Evolutionary conservation across 345 rosid genomes (phyloP).

Genomic region (Rubroshorea leprosula): DNA sequence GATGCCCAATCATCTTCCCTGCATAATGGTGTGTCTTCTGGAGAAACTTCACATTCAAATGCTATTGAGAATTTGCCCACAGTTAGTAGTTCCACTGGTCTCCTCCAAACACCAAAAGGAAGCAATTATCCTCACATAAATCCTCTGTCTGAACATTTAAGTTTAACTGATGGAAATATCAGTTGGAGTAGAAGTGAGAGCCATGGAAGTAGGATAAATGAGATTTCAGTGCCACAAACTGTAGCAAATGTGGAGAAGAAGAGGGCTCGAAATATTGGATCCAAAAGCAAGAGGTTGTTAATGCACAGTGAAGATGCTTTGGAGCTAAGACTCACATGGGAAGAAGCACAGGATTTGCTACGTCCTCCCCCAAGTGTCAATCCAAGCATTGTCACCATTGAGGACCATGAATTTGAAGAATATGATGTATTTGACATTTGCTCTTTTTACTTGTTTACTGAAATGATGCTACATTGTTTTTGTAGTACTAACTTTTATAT

Average conservation of each 20-base stretch:
- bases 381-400: constrained; percentile 53
- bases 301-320: constrained; percentile 61
- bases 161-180: constrained; percentile 38
- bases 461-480: constrained; percentile 1
- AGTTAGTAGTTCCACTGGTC: constrained; percentile 36
- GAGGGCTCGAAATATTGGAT: constrained; percentile 67
- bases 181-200: constrained; percentile 43
- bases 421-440: constrained; percentile 47
- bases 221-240: constrained; percentile 29
- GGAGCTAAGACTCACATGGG: constrained; percentile 82
- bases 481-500: constrained; percentile 1
- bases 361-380: constrained; percentile 64
- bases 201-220: constrained; percentile 33
- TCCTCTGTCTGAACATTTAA: constrained; percentile 33
- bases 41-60: constrained; percentile 50
- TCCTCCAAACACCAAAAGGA: constrained; percentile 32
- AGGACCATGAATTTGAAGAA: constrained; percentile 85
- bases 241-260: constrained; percentile 45
- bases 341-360: constrained; percentile 86
- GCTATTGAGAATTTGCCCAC: constrained; percentile 35
- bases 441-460: background rate
- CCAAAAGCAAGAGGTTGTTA: constrained; percentile 65
- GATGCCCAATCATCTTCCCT: constrained; percentile 31
- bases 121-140: constrained; percentile 29
- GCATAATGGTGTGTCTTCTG: constrained; percentile 34